Conservation (phyloP, 345 rosid genomes). For the Kernera saxatilis region DNA sequence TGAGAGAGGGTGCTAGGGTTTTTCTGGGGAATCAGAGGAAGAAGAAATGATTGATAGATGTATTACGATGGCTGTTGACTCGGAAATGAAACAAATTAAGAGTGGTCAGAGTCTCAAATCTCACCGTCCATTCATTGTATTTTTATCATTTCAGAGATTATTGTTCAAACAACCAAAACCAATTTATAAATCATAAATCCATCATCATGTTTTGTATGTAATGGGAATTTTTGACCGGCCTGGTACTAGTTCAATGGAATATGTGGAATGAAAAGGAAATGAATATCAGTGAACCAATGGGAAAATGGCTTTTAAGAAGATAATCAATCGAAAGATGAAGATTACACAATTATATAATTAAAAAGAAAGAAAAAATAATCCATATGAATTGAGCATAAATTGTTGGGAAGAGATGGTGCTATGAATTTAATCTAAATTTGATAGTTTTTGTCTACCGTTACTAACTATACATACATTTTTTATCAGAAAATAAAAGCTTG, state of each 20-base stretch:
- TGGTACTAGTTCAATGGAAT: not conserved
- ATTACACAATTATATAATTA: not conserved
- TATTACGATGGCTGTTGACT: constrained; percentile 34
- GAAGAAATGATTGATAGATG: not conserved
- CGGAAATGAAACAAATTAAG: constrained; percentile 10
- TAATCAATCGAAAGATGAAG: not conserved
- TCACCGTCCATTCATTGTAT: constrained; percentile 12
- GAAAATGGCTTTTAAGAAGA: not conserved
- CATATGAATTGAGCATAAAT: too few relatives aligned
- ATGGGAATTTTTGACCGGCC: not conserved
- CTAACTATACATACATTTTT: too few relatives aligned
- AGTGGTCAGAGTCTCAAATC: constrained; percentile 21
- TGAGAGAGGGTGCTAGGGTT: constrained; percentile 34
- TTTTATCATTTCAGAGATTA: not conserved
- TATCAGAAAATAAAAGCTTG: too few relatives aligned
- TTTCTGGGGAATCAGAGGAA: constrained; percentile 32
- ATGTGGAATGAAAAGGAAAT: not conserved
- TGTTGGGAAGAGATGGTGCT: too few relatives aligned
- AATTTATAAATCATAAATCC: not conserved
- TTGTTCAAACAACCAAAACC: not conserved
- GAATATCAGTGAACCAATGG: not conserved
- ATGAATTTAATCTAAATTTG: too few relatives aligned
- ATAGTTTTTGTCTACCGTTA: too few relatives aligned
- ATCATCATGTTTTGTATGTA: not conserved
- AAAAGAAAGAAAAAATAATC: not conserved